Base-by-base conservation (phyloP, 75 land plant species). In the Ceratopteris richardii region DNA sequence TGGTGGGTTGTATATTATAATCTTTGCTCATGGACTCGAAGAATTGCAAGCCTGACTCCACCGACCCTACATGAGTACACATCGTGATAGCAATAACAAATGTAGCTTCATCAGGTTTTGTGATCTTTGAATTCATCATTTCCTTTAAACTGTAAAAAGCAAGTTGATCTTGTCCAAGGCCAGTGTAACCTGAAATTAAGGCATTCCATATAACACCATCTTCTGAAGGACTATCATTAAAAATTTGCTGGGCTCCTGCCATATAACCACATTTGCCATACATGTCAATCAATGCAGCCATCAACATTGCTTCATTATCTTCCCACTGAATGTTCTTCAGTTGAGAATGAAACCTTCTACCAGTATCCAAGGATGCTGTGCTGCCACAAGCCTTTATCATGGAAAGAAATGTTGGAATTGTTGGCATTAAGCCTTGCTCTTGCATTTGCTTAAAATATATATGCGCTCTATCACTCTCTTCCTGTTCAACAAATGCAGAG, bases 111-210 rank as follows among this genome's bases (percentile, higher is more conserved):
- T 46, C 14, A 18, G 50, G 50, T 21, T 4, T 2, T 46, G 14
- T 21, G 18, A 5, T 21, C 50, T 46, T 21, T n/a, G n/a, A n/a
- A n/a, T n/a, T n/a, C 36, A 64, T 57, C 50, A 46, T 46, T 46
- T 21, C 17, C 50, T 46, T 2, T 5, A 46, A 21, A n/a, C 18
- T 46, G 17, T 14, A 46, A 46, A n/a, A 14, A 21, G 22, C 3
- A 21, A n/a, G 50, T 46, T 46, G 13, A 21, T n/a, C 22, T 5
- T 21, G 18, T 17, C 50, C 50, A 2, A 2, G 50, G 50, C 50
- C 22, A 6, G 50, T 21, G 50, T 46, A 46, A 46, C 50, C 50
- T 5, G 50, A 2, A 21, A 46, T 14, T 14, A 46, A 46, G 18
- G 50, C 50, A n/a, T n/a, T 46, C 50, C 50, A 46, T 14, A 17